Base-by-base conservation (phyloP, 495 filamentous ascomycete species). In the Neurospora sp. region DNA sequence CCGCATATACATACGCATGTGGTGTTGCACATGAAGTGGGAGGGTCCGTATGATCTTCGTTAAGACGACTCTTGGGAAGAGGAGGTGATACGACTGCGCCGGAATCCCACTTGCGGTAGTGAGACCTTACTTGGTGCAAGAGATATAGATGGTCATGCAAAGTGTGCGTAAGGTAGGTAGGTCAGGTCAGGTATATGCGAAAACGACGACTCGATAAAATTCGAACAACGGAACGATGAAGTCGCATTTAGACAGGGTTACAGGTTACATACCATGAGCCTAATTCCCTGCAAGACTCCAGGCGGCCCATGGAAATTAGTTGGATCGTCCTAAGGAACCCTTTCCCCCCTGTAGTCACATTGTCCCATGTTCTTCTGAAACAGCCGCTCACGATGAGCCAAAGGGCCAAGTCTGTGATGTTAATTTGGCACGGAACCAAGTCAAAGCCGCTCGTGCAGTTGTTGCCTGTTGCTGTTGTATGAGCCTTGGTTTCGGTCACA, bases 1-100 rank as follows among this genome's bases (percentile, higher is more conserved):
- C 77, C 74, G 74, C 78, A 76, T 35, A 4, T 35, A 35, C 31
- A 35, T 35, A 35, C 31, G 31, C 31, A 35, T 72, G 70, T 75
- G 71, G 71, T 75, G 78, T 80, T 77, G 78, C 78, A 78, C 74
- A 73, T 77, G 69, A 37, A 48, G 44, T 73, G 68, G 72, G 12
- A 61, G 53, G 22, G 53, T 35, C 22, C 27, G 53, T 61, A 61
- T 61, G 53, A 35, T 61, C 27, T 61, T 35, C 11, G 53, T 61
- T 11, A 31, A 61, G 53, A 27, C 27, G 53, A 61, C 53, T 31
- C 53, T 31, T 61, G 53, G 53, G 53, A 61, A 61, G 53, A 61
- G 27, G 2, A 8, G 27, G 53, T 61, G 7, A 61, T 35, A 61
- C 53, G 14, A 61, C 22, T 35, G 53, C 53, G 53, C 53, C 48